A percentile compares a stretch with the other conserved stretches of the same genome.
phyloP scores from a whole-genome alignment of 2,329 filamentous ascomycete genomes.

The Aspergillus arachidicola region DNA sequence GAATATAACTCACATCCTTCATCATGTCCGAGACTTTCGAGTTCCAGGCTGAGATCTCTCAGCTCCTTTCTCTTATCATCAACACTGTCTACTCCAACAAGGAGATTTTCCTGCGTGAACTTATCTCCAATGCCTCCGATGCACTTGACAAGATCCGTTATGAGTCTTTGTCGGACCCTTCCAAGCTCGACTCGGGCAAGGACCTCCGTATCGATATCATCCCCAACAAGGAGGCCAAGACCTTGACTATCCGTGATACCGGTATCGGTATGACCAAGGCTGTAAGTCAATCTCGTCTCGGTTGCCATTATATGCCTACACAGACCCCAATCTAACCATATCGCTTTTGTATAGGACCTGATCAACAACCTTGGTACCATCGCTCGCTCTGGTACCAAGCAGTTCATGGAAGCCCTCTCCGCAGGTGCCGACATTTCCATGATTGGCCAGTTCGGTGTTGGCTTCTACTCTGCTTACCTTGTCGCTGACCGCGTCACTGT shows the following conservation, averaged over 20 bases:
- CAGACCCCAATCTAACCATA: conserved; percentile 11
- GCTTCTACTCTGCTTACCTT: conserved; percentile 99
- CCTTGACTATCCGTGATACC: conserved; percentile 92
- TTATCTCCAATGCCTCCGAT: conserved; percentile 98
- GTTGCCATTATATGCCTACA: not conserved
- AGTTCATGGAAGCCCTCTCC: conserved; percentile 99
- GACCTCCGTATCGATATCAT: conserved; percentile 99
- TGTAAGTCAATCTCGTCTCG: conserved; percentile 60
- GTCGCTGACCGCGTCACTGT: conserved; percentile 96
- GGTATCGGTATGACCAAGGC: conserved; percentile 99
- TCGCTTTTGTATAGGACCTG: conserved; percentile 67
- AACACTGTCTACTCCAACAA: conserved; percentile 99
- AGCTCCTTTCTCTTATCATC: conserved; percentile 99
- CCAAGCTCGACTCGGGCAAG: conserved; percentile 96
- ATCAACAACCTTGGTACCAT: conserved; percentile 99
- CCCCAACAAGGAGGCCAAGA: conserved; percentile 96
- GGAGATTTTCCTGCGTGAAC: conserved; percentile 98
- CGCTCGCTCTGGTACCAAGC: conserved; percentile 98
- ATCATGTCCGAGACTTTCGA: conserved; percentile 97
- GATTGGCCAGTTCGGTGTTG: conserved; percentile 99
- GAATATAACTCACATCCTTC: conserved; percentile 26
- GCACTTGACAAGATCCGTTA: conserved; percentile 99
- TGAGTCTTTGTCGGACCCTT: conserved; percentile 94
- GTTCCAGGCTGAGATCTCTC: conserved; percentile 99
- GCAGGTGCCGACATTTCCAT: conserved; percentile 99